These are phyloP conservation scores for Zarea fungicola DNA, from an alignment of 2,329 filamentous ascomycete species.

Conservation along the genomic window DNA sequence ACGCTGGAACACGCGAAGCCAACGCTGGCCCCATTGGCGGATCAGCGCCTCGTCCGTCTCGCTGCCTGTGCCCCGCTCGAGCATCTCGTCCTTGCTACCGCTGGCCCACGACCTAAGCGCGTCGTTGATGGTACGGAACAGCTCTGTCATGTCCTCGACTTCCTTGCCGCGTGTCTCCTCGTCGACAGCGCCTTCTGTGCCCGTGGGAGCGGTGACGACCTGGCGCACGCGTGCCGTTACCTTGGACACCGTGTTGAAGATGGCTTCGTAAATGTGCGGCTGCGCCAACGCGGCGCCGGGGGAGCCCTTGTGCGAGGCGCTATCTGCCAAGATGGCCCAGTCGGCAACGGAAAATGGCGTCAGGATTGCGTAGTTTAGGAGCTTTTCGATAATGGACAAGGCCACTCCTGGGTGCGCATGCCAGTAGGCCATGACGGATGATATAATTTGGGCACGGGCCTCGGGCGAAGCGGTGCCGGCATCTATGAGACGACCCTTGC, in stretches of 20 bases:
- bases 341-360: slow-evolving; percentile 80
- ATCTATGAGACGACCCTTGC: slow-evolving; percentile 79
- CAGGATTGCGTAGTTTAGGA: slow-evolving; percentile 94
- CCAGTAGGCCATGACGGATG: slow-evolving; percentile 91
- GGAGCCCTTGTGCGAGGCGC: slow-evolving; percentile 42
- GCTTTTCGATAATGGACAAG: slow-evolving; percentile 88
- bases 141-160: slow-evolving; percentile 65
- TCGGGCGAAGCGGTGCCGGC: slow-evolving; percentile 69
- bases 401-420: slow-evolving; percentile 85
- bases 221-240: slow-evolving; percentile 83
- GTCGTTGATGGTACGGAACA: slow-evolving; percentile 80
- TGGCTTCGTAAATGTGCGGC: slow-evolving; percentile 81
- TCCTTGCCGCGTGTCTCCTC: slow-evolving; percentile 65
- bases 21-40: slow-evolving; percentile 75
- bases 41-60: slow-evolving; percentile 60
- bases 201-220: slow-evolving; percentile 58
- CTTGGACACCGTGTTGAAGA: slow-evolving; percentile 82
- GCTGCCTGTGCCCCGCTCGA: slow-evolving; percentile 61
- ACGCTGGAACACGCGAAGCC: slow-evolving; percentile 78
- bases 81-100: slow-evolving; percentile 68
- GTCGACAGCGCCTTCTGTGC: slow-evolving; percentile 42
- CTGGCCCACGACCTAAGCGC: slow-evolving; percentile 65
- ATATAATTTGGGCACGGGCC: slow-evolving; percentile 82
- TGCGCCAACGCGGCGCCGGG: slow-evolving; percentile 65
- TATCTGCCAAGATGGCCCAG: slow-evolving; percentile 69